Base-by-base conservation (phyloP, 108 stramenopile species). In the Nitzschia sp. region DNA sequence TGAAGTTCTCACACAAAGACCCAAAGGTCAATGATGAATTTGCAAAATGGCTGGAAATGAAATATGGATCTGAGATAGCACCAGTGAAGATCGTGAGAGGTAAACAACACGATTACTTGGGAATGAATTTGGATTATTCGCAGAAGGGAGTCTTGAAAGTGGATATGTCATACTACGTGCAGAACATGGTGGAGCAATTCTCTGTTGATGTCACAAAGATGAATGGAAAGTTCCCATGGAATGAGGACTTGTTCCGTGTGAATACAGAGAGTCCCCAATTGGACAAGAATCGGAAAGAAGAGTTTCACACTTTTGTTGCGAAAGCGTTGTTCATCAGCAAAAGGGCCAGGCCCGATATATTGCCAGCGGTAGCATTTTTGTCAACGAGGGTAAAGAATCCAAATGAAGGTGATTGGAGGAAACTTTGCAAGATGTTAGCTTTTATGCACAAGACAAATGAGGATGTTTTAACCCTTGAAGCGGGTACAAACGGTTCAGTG, bases 331-430 rank as follows among this genome's bases (percentile, higher is more conserved):
- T 65, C 29, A 19, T 72, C 6, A 53, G 63, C 17, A 72, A 72
- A 26, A 26, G 71, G 10, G 65, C 34, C 5, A 8, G 71, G 8
- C 65, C 46, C 2, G 71, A 72, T 20, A 56, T 72, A 12, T 29
- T 51, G 10, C 8, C 10, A 24, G 44, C 44, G 14, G 22, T 81
- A n/a, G 22, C 69, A 11, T 86, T 86, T 61, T 71, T 86, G 8
- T 71, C 70, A 44, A 79, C 80, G 6, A 53, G 82, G 41, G 85
- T 86, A 3, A 69, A 64, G 22, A 48, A 46, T 21, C 75, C 80
- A 20, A 72, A 78, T 37, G 46, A 42, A n/a, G 74, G 80, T 48
- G 84, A 85, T 65, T 77, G 69, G 53, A 65, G 63, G 25, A 85
- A 81, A 61, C 46, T 81, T 15, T 19, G 21, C 12, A 20, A 71